Conservation (phyloP, 164 flowering plant genomes). For the Pachysandra terminalis region DNA sequence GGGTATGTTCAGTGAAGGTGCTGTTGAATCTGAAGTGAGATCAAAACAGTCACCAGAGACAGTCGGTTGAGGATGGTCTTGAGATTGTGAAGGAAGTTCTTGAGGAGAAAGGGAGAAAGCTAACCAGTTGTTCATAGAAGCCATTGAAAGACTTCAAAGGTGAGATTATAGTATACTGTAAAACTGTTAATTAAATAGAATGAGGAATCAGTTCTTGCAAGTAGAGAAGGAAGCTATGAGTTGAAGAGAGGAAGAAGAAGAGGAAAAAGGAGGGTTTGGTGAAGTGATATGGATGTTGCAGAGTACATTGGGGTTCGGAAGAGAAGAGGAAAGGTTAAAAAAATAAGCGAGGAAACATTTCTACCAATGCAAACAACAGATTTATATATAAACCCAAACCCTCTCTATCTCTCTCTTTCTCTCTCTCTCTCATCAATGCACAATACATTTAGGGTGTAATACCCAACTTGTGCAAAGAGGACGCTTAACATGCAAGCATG, state of each 20-base stretch:
- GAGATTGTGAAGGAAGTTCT: conserved; percentile 33
- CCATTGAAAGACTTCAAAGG: conserved; percentile 24
- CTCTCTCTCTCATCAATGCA: conserved; percentile 16
- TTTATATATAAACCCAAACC: conserved; percentile 26
- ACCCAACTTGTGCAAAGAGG: too few species aligned
- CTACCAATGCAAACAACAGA: conserved; percentile 32
- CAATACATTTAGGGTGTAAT: too few species aligned
- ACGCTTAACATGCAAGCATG: too few species aligned
- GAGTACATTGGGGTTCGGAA: conserved; percentile 23
- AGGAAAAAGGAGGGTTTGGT: conserved; percentile 11
- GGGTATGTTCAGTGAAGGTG: conserved; percentile 40
- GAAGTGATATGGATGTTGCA: conserved; percentile 16
- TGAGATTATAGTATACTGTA: background rate
- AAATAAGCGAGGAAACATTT: conserved; percentile 27
- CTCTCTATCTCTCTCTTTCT: conserved; percentile 30
- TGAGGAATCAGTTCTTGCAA: conserved; percentile 32
- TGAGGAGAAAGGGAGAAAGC: conserved; percentile 87
- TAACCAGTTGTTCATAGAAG: conserved; percentile 86
- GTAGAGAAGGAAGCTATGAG: conserved; percentile 16
- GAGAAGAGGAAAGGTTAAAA: conserved; percentile 38
- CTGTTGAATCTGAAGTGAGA: conserved; percentile 46
- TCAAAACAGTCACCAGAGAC: conserved; percentile 56
- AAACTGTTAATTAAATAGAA: background rate
- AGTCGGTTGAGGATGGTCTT: conserved; percentile 26
- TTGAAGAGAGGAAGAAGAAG: conserved; percentile 10